Evolutionary conservation across 208 protist genomes (phyloP), one percentile per base, ranked within the genome.

Genomic region (Histomonas meleagridis): DNA sequence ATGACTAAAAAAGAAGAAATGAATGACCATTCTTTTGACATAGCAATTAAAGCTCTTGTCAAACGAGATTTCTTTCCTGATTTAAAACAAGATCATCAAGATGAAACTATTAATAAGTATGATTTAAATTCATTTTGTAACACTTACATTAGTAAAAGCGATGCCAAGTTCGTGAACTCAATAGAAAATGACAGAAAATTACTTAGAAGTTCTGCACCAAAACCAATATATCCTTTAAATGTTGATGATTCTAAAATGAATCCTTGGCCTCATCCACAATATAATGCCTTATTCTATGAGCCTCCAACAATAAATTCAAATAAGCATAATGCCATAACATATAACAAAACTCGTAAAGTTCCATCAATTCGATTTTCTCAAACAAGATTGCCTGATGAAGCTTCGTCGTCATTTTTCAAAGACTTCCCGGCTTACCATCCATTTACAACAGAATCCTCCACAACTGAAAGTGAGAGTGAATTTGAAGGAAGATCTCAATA

Each of bases 391-490:
- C 46, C 23, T 55, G 40, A 86, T 55, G 55, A 53, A 38, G 23
- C 3, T 38, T 9, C 10, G 7, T 2, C 23, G n/a, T 32, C 46
- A 49, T 12, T 12, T 10, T 9, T 28, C 32, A 1, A 32, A 18
- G 28, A 38, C 5, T 32, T 40, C 38, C 43, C 46, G 38, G 55
- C 14, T 7, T 86, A 86, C 28, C 76, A 86, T 86, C 76, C 76
- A 38, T 86, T 86, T 28, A 86, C 76, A 57, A 86, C 76, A 46
- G 76, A 86, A 55, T 86, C 76, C 32, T 86, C 76, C 2, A 86
- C 76, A 86, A 86, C 76, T 3, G 76, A 86, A 86, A 86, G 76
- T 16, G 76, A 86, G 55, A 46, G n/a, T 86, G 76, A 86, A 55
- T 86, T 86, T 55, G 76, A 86, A 86, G 76, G 76, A 0, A 32